Evolutionary conservation across 2,329 filamentous ascomycete species (phyloP), one percentile per base, ranked within the genome.

Genomic region (Phialophora expanda): DNA sequence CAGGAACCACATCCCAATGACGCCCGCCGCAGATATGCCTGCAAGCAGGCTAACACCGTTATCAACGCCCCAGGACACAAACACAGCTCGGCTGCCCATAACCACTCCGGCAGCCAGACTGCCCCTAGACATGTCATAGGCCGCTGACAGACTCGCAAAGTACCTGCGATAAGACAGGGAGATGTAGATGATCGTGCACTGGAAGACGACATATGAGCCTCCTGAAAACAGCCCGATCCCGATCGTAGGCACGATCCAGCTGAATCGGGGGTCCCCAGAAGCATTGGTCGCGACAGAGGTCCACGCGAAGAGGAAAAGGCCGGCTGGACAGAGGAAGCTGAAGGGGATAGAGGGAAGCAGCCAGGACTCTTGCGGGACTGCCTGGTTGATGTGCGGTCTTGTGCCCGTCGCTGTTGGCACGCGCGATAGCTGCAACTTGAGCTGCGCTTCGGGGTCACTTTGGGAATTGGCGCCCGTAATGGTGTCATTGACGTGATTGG

Each of bases 151-250:
- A 5, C 26, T 32, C 6, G 57, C 57, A 28, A 60, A 50, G 46
- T 60, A 60, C n/a, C 34, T 50, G 9, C 41, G 44, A 32, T 60
- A 60, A 12, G 57, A 50, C 44, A 60, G 57, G 17, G 57, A 51
- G 44, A 60, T 60, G 57, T 60, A 60, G 57, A 50, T 50, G 57
- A 60, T 60, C 9, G 44, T 50, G 57, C 57, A 50, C n/a, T 60
- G 57, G 44, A 60, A 60, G 17, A 60, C 57, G n/a, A 50, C 41
- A 44, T 34, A 60, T 41, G 26, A 32, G 24, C 41, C 44, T n/a
- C 57, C 57, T 6, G 57, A 50, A n/a, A 60, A 60, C 26, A 60
- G 26, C 4, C 41, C 57, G 22, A 60, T 51, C 17, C 57, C 57
- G 32, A 51, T 32, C 3, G 57, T 60, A 4, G 57, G 57, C 6